A percentile compares a stretch with the other conserved stretches of the same genome.
These are phyloP conservation scores for Trichoderma simmonsii DNA, from an alignment of 2,329 filamentous ascomycete genomes.

Conservation along the genomic window DNA sequence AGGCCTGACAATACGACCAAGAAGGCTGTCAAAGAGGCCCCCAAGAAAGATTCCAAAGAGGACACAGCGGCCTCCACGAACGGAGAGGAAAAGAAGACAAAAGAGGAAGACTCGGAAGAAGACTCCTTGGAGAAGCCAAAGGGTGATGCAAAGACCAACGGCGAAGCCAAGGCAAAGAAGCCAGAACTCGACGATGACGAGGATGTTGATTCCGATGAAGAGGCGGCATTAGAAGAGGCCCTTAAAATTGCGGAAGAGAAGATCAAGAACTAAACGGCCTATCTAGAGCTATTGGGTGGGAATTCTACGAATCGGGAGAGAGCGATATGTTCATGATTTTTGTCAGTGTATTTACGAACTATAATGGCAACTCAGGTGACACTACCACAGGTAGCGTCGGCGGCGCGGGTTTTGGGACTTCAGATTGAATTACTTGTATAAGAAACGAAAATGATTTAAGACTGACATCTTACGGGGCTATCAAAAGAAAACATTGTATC, in stretches of 20 bases:
- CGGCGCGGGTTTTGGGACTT: background rate
- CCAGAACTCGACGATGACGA: slow-evolving; percentile 22
- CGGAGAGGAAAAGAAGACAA: slow-evolving; percentile 16
- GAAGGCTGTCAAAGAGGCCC: slow-evolving; percentile 24
- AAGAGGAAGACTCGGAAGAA: background rate
- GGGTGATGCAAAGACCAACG: background rate
- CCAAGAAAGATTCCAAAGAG: slow-evolving; percentile 28
- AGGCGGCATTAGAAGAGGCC: slow-evolving; percentile 38
- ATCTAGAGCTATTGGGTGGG: background rate
- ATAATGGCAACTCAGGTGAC: background rate
- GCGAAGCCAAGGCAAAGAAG: slow-evolving; percentile 15
- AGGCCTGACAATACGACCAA: slow-evolving; percentile 37
- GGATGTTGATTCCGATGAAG: slow-evolving; percentile 36
- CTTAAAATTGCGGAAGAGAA: slow-evolving; percentile 32
- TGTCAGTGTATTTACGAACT: background rate
- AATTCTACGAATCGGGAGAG: background rate
- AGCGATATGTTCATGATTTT: background rate
- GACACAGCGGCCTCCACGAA: slow-evolving; percentile 23
- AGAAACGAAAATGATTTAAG: background rate
- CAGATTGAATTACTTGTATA: slow-evolving; percentile 12
- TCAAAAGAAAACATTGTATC: background rate
- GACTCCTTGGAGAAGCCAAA: background rate
- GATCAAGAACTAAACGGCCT: background rate
- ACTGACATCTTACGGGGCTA: background rate
- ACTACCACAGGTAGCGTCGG: background rate